These are phyloP conservation scores for Tetrapisispora nanseiensis DNA, from an alignment of 805 yeast genomes.

Conservation along the genomic window DNA sequence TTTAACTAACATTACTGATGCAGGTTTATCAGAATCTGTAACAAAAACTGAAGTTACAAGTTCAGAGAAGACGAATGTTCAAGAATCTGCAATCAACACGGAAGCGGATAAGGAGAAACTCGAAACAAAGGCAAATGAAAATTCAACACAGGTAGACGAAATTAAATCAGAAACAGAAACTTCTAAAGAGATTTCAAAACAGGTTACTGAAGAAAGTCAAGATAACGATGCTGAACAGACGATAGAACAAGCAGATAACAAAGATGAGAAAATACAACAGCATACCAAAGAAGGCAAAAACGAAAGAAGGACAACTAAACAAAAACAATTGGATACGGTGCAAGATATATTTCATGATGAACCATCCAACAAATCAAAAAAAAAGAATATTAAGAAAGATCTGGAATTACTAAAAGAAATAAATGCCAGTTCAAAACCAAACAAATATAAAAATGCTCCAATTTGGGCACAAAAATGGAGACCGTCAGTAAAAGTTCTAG, in stretches of 20 bases:
- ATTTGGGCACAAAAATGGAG: constrained; percentile 77
- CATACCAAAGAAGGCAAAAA: not conserved
- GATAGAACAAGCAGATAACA: not conserved
- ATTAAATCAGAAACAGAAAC: no score
- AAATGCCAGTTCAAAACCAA: constrained; percentile 40
- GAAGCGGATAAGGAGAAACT: not conserved
- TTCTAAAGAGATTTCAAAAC: no score
- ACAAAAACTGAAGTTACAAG: not conserved
- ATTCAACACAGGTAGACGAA: no score
- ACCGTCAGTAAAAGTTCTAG: constrained; percentile 33
- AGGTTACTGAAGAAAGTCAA: no score
- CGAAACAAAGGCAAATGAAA: no score
- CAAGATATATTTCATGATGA: constrained; percentile 26
- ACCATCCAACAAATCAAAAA: constrained; percentile 21
- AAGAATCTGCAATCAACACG: no score
- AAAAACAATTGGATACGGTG: constrained; percentile 5
- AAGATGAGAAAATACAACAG: no score
- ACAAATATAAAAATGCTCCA: constrained; percentile 55
- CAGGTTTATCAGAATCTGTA: not conserved
- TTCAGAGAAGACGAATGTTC: no score
- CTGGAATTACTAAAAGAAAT: constrained; percentile 22
- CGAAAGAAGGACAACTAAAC: not conserved
- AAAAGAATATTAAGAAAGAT: constrained; percentile 27
- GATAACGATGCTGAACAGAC: no score
- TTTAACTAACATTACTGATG: not conserved